Evolutionary conservation across 2,329 filamentous ascomycete genomes (phyloP).

Genomic region (Phaeophleospora eucalypticola): DNA sequence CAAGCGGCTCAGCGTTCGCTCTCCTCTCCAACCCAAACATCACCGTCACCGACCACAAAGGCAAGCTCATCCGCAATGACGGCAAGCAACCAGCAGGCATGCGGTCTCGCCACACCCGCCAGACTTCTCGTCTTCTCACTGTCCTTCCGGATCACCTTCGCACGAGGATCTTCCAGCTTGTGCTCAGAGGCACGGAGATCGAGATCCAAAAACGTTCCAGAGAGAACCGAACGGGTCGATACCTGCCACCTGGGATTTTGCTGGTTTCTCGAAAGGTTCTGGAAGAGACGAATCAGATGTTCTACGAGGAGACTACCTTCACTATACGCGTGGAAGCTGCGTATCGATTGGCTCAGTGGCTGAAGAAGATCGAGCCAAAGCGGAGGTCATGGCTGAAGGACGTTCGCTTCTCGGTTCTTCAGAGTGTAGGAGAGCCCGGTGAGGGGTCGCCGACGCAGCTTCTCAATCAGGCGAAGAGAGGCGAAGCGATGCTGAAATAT

Average conservation of each 20-base stretch:
- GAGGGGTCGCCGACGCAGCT: not conserved
- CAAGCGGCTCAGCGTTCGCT: not conserved
- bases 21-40: not conserved
- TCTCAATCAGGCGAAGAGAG: not conserved
- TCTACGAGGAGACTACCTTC: not conserved
- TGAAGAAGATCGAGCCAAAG: not conserved
- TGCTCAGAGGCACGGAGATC: not conserved
- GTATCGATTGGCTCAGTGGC: not conserved
- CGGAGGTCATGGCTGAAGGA: not conserved
- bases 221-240: not conserved
- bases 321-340: not conserved
- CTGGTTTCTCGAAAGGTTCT: not conserved
- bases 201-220: not conserved
- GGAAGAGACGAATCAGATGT: not conserved
- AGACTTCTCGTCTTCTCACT: not conserved
- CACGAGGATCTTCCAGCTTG: not conserved
- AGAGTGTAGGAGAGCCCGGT: not conserved
- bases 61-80: not conserved
- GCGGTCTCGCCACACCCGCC: not conserved
- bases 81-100: not conserved
- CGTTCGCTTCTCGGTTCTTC: not conserved
- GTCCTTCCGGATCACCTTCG: not conserved
- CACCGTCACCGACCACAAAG: not conserved
- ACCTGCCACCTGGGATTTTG: not conserved
- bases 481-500: not conserved